Evolutionary conservation across 345 rosid genomes (phyloP).

Genomic region (Citrus sp.): DNA sequence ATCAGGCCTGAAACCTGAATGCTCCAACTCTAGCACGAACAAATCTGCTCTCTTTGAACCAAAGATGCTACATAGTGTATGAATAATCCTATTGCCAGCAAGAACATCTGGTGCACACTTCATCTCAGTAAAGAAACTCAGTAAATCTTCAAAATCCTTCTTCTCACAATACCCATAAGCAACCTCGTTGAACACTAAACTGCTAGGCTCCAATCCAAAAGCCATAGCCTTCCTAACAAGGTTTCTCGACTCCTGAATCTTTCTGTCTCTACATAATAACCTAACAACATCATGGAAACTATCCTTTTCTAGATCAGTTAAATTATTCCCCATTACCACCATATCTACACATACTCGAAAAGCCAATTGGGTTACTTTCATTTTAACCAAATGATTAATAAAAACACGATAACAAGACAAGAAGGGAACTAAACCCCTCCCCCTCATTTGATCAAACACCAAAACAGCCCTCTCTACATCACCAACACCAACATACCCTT

Average conservation of each 20-base stretch:
- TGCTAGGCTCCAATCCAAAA: constrained; percentile 42
- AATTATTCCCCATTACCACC: constrained; percentile 30
- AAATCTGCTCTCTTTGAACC: constrained; percentile 52
- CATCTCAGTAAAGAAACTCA: constrained; percentile 46
- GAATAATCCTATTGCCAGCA: constrained; percentile 59
- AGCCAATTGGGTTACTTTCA: constrained; percentile 44
- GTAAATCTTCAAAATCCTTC: constrained; percentile 70
- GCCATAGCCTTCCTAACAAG: constrained; percentile 50
- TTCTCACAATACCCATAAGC: constrained; percentile 59
- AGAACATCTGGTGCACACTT: constrained; percentile 39
- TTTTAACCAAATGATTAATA: constrained; percentile 44
- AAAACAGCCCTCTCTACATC: constrained; percentile 53
- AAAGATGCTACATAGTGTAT: constrained; percentile 43
- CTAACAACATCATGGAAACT: constrained; percentile 40
- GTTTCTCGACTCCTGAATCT: constrained; percentile 61
- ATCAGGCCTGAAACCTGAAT: constrained; percentile 54
- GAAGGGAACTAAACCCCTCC: constrained; percentile 38
- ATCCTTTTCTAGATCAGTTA: constrained; percentile 24
- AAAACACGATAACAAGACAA: constrained; percentile 39
- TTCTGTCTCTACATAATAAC: constrained; percentile 58
- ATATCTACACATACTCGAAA: constrained; percentile 51
- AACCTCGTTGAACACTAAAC: constrained; percentile 41
- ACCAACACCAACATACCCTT: constrained; percentile 37
- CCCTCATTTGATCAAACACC: constrained; percentile 51
- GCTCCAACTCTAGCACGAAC: constrained; percentile 54